Evolutionary conservation across 2,329 filamentous ascomycete species (phyloP), one percentile per base, ranked within the genome.

Genomic region (Ophiostoma populinum): DNA sequence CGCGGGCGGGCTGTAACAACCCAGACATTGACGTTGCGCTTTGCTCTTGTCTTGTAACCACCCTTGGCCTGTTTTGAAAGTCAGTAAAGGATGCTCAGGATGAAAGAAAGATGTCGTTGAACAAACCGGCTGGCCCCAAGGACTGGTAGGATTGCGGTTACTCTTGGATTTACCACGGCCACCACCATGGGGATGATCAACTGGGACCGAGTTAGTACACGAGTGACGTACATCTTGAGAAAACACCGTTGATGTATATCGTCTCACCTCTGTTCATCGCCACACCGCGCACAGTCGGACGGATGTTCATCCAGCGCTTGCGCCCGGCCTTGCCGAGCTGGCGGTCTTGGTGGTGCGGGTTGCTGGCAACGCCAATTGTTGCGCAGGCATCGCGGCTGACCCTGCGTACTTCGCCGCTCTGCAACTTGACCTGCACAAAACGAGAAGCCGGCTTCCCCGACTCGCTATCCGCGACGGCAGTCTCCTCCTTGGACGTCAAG

Each of bases 81-180:
- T n/a, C n/a, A n/a, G n/a, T n/a, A n/a, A n/a, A n/a, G 3, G 21
- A 17, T 31, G 29, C 47, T 61, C 41, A 61, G 53, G 40, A 11
- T 21, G 24, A 16, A 12, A 24, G 5, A 15, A 29, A 10, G 35
- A 5, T 11, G 7, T 7, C 10, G 15, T 8, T 33, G 24, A 28
- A 72, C 82, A 62, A 78, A 92, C 85, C 52, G 83, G 87, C 53
- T 75, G 78, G 54, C 92, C 90, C 90, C 92, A 98, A 40, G 90
- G 90, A 60, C 83, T 93, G 48, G 90, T 83, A 22, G 92, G 90
- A 53, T 92, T 69, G 42, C 86, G 75, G 54, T 94, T 93, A 73
- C 90, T 85, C 81, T 98, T 98, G 39, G 85, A 94, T 63, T 98
- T 98, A 63, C 90, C 90, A 67, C 92, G 75, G 59, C 90, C 90